These are phyloP conservation scores for Suillus variegatus DNA, from an alignment of 768 basidiomycete species.

Conservation along the genomic window DNA sequence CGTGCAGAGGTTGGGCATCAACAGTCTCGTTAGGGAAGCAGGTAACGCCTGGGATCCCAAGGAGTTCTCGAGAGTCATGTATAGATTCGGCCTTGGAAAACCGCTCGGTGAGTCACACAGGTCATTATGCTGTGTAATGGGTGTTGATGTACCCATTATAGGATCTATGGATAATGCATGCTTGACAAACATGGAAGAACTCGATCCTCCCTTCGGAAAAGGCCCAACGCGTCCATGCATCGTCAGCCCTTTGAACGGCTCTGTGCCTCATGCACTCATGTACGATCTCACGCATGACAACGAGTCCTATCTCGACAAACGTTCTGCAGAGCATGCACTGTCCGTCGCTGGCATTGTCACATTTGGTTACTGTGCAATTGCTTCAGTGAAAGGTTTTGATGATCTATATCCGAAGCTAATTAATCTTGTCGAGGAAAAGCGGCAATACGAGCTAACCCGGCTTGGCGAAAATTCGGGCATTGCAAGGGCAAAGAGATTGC, in stretches of 20 bases:
- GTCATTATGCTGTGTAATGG: background rate
- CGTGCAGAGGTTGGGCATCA: slow-evolving; percentile 90
- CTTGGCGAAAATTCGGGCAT: slow-evolving; percentile 58
- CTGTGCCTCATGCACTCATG: slow-evolving; percentile 87
- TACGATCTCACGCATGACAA: slow-evolving; percentile 99
- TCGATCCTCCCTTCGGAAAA: slow-evolving; percentile 80
- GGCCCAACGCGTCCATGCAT: slow-evolving; percentile 74
- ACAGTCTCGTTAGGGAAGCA: slow-evolving; percentile 93
- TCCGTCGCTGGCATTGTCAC: slow-evolving; percentile 91
- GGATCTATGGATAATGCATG: slow-evolving; percentile 95
- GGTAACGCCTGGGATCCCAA: slow-evolving; percentile 90
- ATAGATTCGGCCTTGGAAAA: slow-evolving; percentile 89
- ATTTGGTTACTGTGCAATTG: slow-evolving; percentile 86
- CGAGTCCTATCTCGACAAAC: slow-evolving; percentile 86
- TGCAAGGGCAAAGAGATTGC: slow-evolving; percentile 59
- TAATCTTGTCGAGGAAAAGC: slow-evolving; percentile 82
- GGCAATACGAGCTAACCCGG: slow-evolving; percentile 72
- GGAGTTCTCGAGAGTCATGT: slow-evolving; percentile 85
- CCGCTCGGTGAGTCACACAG: slow-evolving; percentile 68
- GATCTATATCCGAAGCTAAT: slow-evolving; percentile 96
- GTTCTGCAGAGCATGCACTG: slow-evolving; percentile 93
- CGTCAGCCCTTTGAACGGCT: slow-evolving; percentile 82
- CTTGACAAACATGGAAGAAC: slow-evolving; percentile 71
- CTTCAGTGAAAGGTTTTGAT: slow-evolving; percentile 96
- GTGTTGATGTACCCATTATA: slow-evolving; percentile 22